A percentile compares a stretch with the other conserved stretches of the same genome.
Evolutionary conservation across 257 asterid species (phyloP).

Genomic region (Ilex asprella): DNA sequence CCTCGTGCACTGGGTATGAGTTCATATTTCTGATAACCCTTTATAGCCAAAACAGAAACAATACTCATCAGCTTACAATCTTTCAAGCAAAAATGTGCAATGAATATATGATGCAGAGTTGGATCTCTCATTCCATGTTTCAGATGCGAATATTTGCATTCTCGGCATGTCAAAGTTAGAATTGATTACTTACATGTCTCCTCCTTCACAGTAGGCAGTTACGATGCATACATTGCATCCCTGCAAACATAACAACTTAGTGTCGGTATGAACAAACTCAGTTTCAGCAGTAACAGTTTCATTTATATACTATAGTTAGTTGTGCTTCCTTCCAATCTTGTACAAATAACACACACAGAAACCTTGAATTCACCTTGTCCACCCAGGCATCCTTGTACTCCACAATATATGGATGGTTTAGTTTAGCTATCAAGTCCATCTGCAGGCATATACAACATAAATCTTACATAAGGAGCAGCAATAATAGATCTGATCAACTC

Average conservation of each 20-base stretch:
- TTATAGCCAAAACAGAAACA: too few species aligned
- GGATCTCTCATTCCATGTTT: too few species aligned
- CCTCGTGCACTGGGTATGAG: too few species aligned
- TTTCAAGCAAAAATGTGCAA: too few species aligned
- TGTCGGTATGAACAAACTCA: constrained; percentile 9
- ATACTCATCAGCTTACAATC: too few species aligned
- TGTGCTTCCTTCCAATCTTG: not conserved
- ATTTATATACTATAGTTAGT: too few species aligned
- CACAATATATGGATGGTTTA: constrained; percentile 77
- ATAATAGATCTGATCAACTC: not conserved
- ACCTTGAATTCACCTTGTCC: constrained; percentile 51
- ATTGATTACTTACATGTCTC: constrained; percentile 70
- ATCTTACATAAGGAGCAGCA: not conserved
- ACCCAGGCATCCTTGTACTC: constrained; percentile 92
- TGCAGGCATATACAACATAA: constrained; percentile 16
- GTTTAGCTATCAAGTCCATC: constrained; percentile 66
- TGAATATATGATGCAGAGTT: too few species aligned
- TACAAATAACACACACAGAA: not conserved
- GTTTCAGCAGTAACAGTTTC: constrained; percentile 5
- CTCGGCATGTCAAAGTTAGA: not conserved
- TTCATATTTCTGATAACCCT: too few species aligned
- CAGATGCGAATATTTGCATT: too few species aligned
- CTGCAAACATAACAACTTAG: constrained; percentile 33
- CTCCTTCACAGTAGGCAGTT: constrained; percentile 80
- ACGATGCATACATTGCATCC: constrained; percentile 63